A percentile compares a stretch with the other conserved stretches of the same genome.
These are phyloP conservation scores for Colletotrichum sublineola DNA, from an alignment of 2,329 filamentous ascomycete species.

Conservation along the genomic window DNA sequence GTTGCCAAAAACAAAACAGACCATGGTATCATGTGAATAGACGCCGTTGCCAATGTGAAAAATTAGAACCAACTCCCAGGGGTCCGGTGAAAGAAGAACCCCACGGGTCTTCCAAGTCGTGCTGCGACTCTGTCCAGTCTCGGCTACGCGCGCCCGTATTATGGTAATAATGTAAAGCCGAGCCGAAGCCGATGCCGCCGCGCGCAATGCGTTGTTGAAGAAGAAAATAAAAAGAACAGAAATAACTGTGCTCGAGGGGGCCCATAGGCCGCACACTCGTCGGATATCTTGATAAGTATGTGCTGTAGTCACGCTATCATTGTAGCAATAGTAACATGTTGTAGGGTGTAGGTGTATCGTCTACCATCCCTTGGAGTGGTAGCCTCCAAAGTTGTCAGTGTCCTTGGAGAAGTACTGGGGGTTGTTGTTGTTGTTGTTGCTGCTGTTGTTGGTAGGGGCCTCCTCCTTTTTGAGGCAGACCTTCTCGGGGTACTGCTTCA, in stretches of 20 bases:
- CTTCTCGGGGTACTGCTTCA: slow-evolving; percentile 83
- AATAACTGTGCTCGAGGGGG: slow-evolving; percentile 30
- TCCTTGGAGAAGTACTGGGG: slow-evolving; percentile 90
- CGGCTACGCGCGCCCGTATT: slow-evolving; percentile 24
- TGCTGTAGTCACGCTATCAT: slow-evolving; percentile 28
- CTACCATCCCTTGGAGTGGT: slow-evolving; percentile 89
- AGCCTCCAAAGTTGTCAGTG: slow-evolving; percentile 74
- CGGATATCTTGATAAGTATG: slow-evolving; percentile 38
- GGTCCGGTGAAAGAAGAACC: no score
- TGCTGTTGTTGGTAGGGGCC: slow-evolving; percentile 70
- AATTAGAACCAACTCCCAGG: slow-evolving; percentile 28
- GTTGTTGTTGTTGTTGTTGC: slow-evolving; percentile 50
- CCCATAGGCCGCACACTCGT: slow-evolving; percentile 20
- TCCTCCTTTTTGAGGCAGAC: slow-evolving; percentile 71
- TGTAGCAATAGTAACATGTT: slow-evolving; percentile 3
- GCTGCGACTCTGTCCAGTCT: not conserved
- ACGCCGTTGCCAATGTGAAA: slow-evolving; percentile 42
- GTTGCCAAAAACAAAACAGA: slow-evolving; percentile 41
- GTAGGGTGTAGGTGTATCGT: not conserved
- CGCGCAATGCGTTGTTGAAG: slow-evolving; percentile 39
- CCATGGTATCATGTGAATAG: slow-evolving; percentile 44
- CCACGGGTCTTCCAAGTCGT: not conserved
- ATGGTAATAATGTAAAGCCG: slow-evolving; percentile 31
- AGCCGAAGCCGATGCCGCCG: slow-evolving; percentile 35
- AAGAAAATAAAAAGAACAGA: slow-evolving; percentile 25